A percentile compares a stretch with the other conserved stretches of the same genome.
Conservation (phyloP, 2,329 filamentous ascomycete genomes). For the Myriangium duriaei region DNA sequence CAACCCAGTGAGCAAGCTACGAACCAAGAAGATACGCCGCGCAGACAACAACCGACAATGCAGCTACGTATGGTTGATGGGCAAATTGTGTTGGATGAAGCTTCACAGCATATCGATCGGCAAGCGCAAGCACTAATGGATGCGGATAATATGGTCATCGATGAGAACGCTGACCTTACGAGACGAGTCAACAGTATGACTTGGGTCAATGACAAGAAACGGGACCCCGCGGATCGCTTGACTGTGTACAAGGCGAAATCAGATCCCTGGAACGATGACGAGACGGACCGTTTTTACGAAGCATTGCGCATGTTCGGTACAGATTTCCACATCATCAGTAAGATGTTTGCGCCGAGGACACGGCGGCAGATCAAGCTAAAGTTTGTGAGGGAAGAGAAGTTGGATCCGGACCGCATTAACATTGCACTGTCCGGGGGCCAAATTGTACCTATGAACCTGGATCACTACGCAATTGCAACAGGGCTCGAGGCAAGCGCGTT, state of each 20-base stretch:
- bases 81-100: constrained; percentile 58
- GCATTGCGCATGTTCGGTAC: constrained; percentile 66
- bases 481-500: constrained; percentile 27
- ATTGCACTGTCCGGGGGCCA: constrained; percentile 42
- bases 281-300: constrained; percentile 65
- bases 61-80: constrained; percentile 56
- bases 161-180: constrained; percentile 71
- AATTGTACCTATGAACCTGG: constrained; percentile 28
- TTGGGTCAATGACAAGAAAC: constrained; percentile 49
- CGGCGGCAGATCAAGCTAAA: constrained; percentile 69
- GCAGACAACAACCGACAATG: constrained; percentile 25
- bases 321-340: constrained; percentile 68
- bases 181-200: constrained; percentile 56
- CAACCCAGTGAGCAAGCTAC: constrained; percentile 15
- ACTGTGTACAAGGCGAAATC: constrained; percentile 35
- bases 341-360: constrained; percentile 60
- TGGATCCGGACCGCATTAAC: constrained; percentile 51
- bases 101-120: constrained; percentile 54
- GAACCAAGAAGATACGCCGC: constrained; percentile 12
- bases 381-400: constrained; percentile 66
- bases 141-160: constrained; percentile 27
- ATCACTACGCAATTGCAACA: constrained; percentile 27
- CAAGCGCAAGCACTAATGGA: constrained; percentile 48
- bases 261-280: constrained; percentile 57
- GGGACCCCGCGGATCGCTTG: constrained; percentile 34